Base-by-base conservation (phyloP, 495 filamentous ascomycete genomes). In the Gamarada debralockiae region DNA sequence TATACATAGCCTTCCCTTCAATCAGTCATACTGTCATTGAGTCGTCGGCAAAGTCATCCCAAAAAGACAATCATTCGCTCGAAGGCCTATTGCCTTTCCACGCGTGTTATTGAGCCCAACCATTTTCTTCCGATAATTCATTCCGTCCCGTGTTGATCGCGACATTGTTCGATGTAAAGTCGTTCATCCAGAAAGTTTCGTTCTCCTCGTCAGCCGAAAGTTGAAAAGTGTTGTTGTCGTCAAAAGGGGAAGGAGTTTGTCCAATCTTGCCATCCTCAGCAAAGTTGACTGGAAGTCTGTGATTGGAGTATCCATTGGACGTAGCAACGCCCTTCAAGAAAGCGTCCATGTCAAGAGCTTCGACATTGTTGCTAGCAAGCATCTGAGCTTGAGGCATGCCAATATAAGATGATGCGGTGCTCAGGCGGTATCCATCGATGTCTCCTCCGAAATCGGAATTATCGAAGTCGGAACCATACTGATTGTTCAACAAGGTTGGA, bases 381-480 rank as follows among this genome's bases (percentile, higher is more conserved):
- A 80, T 63, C 43, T 74, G 72, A 22, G 72, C 58, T 37, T 78
- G 74, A 3, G 76, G 75, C 33, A 79, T 64, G 33, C 76, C 74
- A 25, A 75, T 73, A 55, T 76, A 78, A 37, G 76, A 80, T 9
- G 78, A 80, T 0, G 77, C 73, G 41, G 75, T 76, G 59, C 76
- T 81, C 39, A 74, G 51, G 15, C 74, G 76, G 57, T 72, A 76
- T 31, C 52, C 52, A 47, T 64, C 61, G 25, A 56, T 37, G 2
- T 57, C 53, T 0, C 59, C 60, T 2, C 53, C 53, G 44, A 58
- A 53, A 0, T 64, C 61, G 3, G 61, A 64, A 31, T 23, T 43
- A 31, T 64, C 58, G 34, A 61, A 56, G 42, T 64, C 61, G 4
- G 61, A 64, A 8, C 61, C 61, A 44, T 61, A 64, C 24, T 60